Evolutionary conservation across 2,329 filamentous ascomycete species (phyloP).

Genomic region (Monilinia laxa): DNA sequence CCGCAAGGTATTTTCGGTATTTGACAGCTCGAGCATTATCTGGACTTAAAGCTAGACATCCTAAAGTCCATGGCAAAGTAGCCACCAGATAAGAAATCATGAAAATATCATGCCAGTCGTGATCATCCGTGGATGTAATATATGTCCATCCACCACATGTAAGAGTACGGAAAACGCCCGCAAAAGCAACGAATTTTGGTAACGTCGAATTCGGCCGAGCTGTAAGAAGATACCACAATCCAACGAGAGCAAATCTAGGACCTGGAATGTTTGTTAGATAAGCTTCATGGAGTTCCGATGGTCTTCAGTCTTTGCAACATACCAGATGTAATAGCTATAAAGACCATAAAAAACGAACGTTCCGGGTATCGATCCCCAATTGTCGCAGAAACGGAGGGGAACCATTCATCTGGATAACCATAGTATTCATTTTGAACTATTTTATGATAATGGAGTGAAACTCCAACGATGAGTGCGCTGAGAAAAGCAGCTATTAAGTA

Average conservation of each 20-base stretch:
- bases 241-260: constrained; percentile 86
- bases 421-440: constrained; percentile 98
- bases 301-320: constrained; percentile 36
- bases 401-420: constrained; percentile 93
- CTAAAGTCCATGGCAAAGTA: constrained; percentile 91
- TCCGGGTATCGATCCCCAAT: constrained; percentile 98
- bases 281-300: constrained; percentile 1
- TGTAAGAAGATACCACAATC: constrained; percentile 88
- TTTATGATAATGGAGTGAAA: constrained; percentile 86
- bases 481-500: constrained; percentile 68
- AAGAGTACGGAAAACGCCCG: constrained; percentile 83
- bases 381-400: constrained; percentile 91
- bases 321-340: constrained; percentile 95
- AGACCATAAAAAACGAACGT: constrained; percentile 93
- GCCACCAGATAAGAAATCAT: constrained; percentile 98
- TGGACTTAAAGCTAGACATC: constrained; percentile 85
- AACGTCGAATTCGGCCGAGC: constrained; percentile 70
- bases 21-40: constrained; percentile 78
- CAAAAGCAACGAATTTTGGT: constrained; percentile 76
- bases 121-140: constrained; percentile 95
- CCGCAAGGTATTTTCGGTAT: constrained; percentile 82
- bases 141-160: constrained; percentile 99
- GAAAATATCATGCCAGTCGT: constrained; percentile 98
- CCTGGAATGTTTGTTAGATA: constrained; percentile 50
- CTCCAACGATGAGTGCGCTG: constrained; percentile 79